phyloP scores from a whole-genome alignment of 2,329 filamentous ascomycete genomes.

The Hypocreales sp. region DNA sequence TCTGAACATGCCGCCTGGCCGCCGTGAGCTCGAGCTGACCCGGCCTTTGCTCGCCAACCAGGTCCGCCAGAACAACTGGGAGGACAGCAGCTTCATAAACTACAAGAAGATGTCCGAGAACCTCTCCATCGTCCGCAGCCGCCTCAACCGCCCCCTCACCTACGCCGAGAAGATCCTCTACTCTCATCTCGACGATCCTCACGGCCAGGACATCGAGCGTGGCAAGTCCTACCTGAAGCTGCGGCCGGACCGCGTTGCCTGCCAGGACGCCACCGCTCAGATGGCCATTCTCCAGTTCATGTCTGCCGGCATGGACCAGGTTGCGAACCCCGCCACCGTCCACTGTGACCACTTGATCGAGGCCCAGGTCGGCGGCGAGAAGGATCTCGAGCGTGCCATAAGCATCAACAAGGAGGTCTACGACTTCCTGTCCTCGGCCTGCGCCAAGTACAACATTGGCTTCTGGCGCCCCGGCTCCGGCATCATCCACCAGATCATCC shows the following conservation, averaged over 20 bases:
- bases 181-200: conserved; percentile 94
- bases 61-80: conserved; percentile 92
- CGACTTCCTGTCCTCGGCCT: too few relatives aligned
- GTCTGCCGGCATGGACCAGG: too few relatives aligned
- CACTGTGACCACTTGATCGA: too few relatives aligned
- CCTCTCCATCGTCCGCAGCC: conserved; percentile 72
- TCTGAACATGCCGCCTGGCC: too few relatives aligned
- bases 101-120: conserved; percentile 99
- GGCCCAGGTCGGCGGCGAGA: too few relatives aligned
- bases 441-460: too few relatives aligned
- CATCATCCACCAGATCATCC: too few relatives aligned
- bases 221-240: conserved; percentile 93
- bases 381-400: too few relatives aligned
- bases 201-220: conserved; percentile 91
- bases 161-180: conserved; percentile 98
- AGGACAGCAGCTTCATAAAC: conserved; percentile 95
- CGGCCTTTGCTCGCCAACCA: conserved; percentile 15
- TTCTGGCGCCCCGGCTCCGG: too few relatives aligned
- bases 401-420: too few relatives aligned
- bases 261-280: conserved; percentile 97
- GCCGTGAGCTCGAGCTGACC: too few relatives aligned
- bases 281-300: conserved; percentile 99
- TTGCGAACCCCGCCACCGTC: too few relatives aligned
- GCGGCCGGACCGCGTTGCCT: conserved; percentile 92
- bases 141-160: conserved; percentile 85